Evolutionary conservation across 2,329 filamentous ascomycete genomes (phyloP).

Genomic region (Tothia fuscella): DNA sequence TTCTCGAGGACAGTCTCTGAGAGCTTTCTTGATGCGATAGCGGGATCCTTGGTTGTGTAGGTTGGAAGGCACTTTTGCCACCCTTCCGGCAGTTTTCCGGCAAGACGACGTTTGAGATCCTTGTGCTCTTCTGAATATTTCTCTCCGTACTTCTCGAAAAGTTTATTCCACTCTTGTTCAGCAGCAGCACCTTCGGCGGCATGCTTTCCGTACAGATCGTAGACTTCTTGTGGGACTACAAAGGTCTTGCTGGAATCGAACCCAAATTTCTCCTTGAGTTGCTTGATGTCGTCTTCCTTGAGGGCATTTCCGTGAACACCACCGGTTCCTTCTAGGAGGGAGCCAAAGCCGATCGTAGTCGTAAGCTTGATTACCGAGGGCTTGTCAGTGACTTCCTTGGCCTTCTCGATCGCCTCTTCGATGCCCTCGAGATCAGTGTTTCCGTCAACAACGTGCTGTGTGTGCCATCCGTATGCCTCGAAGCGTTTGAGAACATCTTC

Average conservation of each 20-base stretch:
- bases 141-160: slow-evolving; percentile 74
- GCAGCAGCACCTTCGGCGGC: slow-evolving; percentile 73
- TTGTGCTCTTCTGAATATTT: slow-evolving; percentile 67
- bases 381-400: slow-evolving; percentile 86
- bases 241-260: slow-evolving; percentile 94
- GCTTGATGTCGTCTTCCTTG: slow-evolving; percentile 86
- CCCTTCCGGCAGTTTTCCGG: slow-evolving; percentile 77
- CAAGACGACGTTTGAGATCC: slow-evolving; percentile 71
- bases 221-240: slow-evolving; percentile 86
- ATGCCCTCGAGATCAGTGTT: slow-evolving; percentile 80
- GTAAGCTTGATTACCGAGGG: slow-evolving; percentile 92
- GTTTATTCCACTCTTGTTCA: slow-evolving; percentile 91
- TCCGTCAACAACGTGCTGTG: slow-evolving; percentile 71
- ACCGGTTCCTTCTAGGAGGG: slow-evolving; percentile 81
- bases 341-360: slow-evolving; percentile 96
- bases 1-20: slow-evolving; percentile 88
- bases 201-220: slow-evolving; percentile 80
- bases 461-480: slow-evolving; percentile 95
- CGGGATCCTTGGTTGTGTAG: slow-evolving; percentile 75
- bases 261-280: slow-evolving; percentile 89
- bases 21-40: slow-evolving; percentile 87
- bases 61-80: slow-evolving; percentile 91
- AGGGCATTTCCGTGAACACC: slow-evolving; percentile 94
- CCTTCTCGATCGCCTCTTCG: slow-evolving; percentile 75
- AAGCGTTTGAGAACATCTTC: slow-evolving; percentile 94